Base-by-base conservation (phyloP, 139 green algal genomes). In the Microglena sp. region DNA sequence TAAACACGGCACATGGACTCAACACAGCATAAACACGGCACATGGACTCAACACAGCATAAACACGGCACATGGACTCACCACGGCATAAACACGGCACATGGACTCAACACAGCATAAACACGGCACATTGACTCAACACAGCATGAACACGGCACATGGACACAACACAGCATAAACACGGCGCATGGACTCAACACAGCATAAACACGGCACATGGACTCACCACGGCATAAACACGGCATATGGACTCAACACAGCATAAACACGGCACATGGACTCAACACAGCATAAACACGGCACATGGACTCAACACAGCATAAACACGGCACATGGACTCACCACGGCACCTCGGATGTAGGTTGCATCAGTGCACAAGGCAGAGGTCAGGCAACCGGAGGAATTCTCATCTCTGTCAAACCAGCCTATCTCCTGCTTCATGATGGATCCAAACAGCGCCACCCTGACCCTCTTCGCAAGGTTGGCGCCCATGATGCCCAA, bases 331-430 rank as follows among this genome's bases (percentile, higher is more conserved):
- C 80, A 34, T 1, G 71, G 57, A 57, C 84, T 77, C 0, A 58
- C 82, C 32, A 89, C 77, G 0, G 81, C 85, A n/a, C 85, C 85
- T 22, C 81, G 74, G 4, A 89, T 71, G 68, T 77, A 45, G 0
- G 72, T 33, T 0, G 87, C 79, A 55, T 95, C 87, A 0, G 67
- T 72, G 24, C 78, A 69, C 29, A 95, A 77, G 45, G 67, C 62
- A 22, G 67, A 65, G 7, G 80, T 68, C 28, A 93, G 72, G 27
- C 71, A 68, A 34, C 84, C 84, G 55, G 69, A 85, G 64, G 29
- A 69, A 71, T 94, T 75, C 32, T 72, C 55, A 1, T 80, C 66
- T 15, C 34, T 29, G 58, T 83, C 76, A 57, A 82, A 84, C 66
- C 70, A 88, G 33, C 53, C 34, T 11, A 68, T 29, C 27, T 68